A percentile compares a stretch with the other conserved stretches of the same genome.
Evolutionary conservation across 2,329 filamentous ascomycete species (phyloP).

Genomic region (Bertia moriformis): DNA sequence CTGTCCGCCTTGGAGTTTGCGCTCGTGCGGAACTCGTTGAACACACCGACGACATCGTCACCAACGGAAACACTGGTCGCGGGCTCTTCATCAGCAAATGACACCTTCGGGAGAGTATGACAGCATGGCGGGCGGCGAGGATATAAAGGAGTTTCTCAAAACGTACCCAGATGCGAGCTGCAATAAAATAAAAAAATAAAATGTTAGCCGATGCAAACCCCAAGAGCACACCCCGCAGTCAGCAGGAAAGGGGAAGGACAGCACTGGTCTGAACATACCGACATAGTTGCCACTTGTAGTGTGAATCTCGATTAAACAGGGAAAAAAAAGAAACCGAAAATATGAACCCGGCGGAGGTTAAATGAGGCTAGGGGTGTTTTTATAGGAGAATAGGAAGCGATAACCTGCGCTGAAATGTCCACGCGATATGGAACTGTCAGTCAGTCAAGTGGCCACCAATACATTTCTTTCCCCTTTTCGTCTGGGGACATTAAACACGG

Average conservation of each 20-base stretch:
- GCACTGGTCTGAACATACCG: background rate
- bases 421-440: too few relatives aligned
- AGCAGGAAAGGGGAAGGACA: background rate
- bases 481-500: too few relatives aligned
- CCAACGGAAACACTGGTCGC: slow-evolving; percentile 27
- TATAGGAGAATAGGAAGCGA: too few relatives aligned
- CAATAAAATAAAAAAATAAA: background rate
- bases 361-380: too few relatives aligned
- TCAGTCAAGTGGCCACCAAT: too few relatives aligned
- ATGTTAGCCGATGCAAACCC: too few relatives aligned
- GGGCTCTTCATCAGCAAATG: background rate
- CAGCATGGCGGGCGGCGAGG: background rate
- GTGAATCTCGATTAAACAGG: too few relatives aligned
- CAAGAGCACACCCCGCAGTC: too few relatives aligned
- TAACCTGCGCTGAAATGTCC: too few relatives aligned
- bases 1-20: slow-evolving; percentile 13
- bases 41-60: slow-evolving; percentile 26
- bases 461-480: too few relatives aligned
- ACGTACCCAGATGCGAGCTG: slow-evolving; percentile 1
- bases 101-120: background rate
- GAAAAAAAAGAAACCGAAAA: too few relatives aligned
- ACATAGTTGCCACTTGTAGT: background rate
- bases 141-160: background rate
- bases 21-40: slow-evolving; percentile 29
- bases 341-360: too few relatives aligned